Conservation (phyloP, 2,329 filamentous ascomycete genomes). For the Phaeosphaeria sp. region DNA sequence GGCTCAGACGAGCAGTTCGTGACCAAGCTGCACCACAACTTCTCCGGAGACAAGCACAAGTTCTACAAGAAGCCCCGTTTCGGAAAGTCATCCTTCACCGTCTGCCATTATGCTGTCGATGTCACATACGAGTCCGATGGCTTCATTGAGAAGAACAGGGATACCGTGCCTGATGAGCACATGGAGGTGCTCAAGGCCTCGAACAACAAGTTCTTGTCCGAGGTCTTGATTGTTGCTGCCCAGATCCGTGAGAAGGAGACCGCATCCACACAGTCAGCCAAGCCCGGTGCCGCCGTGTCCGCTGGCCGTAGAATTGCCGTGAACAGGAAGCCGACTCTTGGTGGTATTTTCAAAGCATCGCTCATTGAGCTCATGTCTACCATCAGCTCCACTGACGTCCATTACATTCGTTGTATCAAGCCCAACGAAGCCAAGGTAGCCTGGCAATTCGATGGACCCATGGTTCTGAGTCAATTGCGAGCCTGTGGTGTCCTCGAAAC, state of each 20-base stretch:
- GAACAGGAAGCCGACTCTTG: slow-evolving; percentile 94
- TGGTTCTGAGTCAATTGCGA: slow-evolving; percentile 96
- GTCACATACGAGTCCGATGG: slow-evolving; percentile 99
- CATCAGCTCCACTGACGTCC: slow-evolving; percentile 96
- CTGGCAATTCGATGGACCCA: slow-evolving; percentile 98
- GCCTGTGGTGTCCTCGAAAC: slow-evolving; percentile 99
- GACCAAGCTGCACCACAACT: slow-evolving; percentile 94
- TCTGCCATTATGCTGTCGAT: slow-evolving; percentile 97
- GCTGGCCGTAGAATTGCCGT: slow-evolving; percentile 87
- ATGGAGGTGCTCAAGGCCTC: slow-evolving; percentile 89
- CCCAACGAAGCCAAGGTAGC: slow-evolving; percentile 96
- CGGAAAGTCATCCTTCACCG: slow-evolving; percentile 95
- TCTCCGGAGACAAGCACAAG: slow-evolving; percentile 85
- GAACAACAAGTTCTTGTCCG: slow-evolving; percentile 81
- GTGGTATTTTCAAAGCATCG: slow-evolving; percentile 98
- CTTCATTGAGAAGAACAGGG: slow-evolving; percentile 99
- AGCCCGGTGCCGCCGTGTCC: slow-evolving; percentile 66
- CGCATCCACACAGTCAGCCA: slow-evolving; percentile 69
- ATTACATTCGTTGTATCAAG: slow-evolving; percentile 99
- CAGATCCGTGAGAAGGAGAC: slow-evolving; percentile 89
- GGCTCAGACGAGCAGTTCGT: slow-evolving; percentile 97
- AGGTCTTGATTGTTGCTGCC: slow-evolving; percentile 84
- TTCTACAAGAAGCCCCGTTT: slow-evolving; percentile 99
- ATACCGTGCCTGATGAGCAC: slow-evolving; percentile 97
- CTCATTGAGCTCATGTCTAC: slow-evolving; percentile 98